Evolutionary conservation across 1,284 basidiomycete genomes (phyloP).

Genomic region (Leccinum solheimii): DNA sequence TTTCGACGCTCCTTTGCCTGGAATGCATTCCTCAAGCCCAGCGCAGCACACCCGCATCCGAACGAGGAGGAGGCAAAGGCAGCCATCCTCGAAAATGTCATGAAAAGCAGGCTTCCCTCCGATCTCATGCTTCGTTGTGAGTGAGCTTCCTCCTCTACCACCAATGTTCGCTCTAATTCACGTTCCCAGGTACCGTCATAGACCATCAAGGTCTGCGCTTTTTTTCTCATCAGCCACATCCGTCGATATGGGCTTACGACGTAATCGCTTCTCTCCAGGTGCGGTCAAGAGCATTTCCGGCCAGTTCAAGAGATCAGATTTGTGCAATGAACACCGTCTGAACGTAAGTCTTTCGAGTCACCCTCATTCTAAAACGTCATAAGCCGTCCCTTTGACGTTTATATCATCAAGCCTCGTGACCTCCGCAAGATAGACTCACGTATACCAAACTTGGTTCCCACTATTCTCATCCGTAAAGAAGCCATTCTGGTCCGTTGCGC

Average conservation of each 20-base stretch:
- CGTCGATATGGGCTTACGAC: conserved; percentile 13
- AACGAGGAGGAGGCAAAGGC: conserved; percentile 69
- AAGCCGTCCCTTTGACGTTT: conserved; percentile 24
- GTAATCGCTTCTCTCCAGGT: conserved; percentile 49
- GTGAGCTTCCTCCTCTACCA: conserved; percentile 31
- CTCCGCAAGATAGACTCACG: conserved; percentile 95
- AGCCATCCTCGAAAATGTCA: conserved; percentile 75
- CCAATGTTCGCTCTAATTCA: conserved; percentile 10
- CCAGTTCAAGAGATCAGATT: conserved; percentile 85
- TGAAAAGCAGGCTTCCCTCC: conserved; percentile 77
- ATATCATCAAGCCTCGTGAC: conserved; percentile 77
- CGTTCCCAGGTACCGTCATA: conserved; percentile 74
- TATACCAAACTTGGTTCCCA: conserved; percentile 92
- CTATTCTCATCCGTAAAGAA: conserved; percentile 86
- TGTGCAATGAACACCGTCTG: conserved; percentile 85
- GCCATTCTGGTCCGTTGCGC: conserved; percentile 74
- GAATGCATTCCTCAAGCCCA: conserved; percentile 26
- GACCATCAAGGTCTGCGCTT: conserved; percentile 67
- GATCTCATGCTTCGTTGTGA: conserved; percentile 82
- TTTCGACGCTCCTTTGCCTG: conserved; percentile 24
- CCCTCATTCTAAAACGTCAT: conserved; percentile 24
- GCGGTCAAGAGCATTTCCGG: conserved; percentile 90
- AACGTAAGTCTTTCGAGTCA: conserved; percentile 61
- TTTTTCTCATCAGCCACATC: conserved; percentile 19
- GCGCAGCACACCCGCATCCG: conserved; percentile 34